Evolutionary conservation across 2,329 filamentous ascomycete genomes (phyloP).

Genomic region (Verticillium klebahnii): DNA sequence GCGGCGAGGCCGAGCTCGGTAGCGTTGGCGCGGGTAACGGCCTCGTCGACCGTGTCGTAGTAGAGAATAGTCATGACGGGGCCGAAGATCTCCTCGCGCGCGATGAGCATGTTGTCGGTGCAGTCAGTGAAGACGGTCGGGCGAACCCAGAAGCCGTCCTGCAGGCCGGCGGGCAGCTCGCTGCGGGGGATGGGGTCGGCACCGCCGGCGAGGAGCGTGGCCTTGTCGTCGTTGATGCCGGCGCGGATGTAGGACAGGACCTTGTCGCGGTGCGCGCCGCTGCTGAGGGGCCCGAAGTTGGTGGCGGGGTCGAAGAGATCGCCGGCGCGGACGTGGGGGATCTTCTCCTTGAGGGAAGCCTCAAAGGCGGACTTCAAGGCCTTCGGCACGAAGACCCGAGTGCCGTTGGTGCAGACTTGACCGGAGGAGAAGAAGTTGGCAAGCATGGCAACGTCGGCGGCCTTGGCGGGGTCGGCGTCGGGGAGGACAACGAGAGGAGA

Average conservation of each 20-base stretch:
- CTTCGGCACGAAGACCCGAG: slow-evolving; percentile 75
- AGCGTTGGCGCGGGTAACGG: slow-evolving; percentile 67
- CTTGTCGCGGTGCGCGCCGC: slow-evolving; percentile 69
- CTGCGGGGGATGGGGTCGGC: slow-evolving; percentile 44
- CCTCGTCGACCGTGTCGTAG: slow-evolving; percentile 67
- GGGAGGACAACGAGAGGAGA: slow-evolving; percentile 76
- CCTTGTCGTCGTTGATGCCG: slow-evolving; percentile 68
- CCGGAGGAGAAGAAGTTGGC: slow-evolving; percentile 90
- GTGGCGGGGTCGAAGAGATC: slow-evolving; percentile 66
- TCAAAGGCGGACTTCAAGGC: slow-evolving; percentile 65
- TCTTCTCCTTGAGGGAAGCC: slow-evolving; percentile 62
- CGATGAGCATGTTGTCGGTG: slow-evolving; percentile 75
- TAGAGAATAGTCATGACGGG: slow-evolving; percentile 79
- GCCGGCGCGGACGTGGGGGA: slow-evolving; percentile 74
- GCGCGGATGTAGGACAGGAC: slow-evolving; percentile 72
- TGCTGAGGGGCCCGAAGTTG: slow-evolving; percentile 83
- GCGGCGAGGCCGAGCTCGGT: slow-evolving; percentile 77
- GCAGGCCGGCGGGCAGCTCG: slow-evolving; percentile 42
- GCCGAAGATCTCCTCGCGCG: slow-evolving; percentile 81
- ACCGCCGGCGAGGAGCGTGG: slow-evolving; percentile 70
- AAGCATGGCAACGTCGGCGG: slow-evolving; percentile 89
- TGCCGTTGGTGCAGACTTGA: slow-evolving; percentile 91
- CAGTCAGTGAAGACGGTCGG: slow-evolving; percentile 86
- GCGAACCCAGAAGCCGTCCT: slow-evolving; percentile 74
- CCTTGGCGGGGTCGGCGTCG: slow-evolving; percentile 71